Base-by-base conservation (phyloP, 768 basidiomycete genomes). In the Mycena kentingensis region DNA sequence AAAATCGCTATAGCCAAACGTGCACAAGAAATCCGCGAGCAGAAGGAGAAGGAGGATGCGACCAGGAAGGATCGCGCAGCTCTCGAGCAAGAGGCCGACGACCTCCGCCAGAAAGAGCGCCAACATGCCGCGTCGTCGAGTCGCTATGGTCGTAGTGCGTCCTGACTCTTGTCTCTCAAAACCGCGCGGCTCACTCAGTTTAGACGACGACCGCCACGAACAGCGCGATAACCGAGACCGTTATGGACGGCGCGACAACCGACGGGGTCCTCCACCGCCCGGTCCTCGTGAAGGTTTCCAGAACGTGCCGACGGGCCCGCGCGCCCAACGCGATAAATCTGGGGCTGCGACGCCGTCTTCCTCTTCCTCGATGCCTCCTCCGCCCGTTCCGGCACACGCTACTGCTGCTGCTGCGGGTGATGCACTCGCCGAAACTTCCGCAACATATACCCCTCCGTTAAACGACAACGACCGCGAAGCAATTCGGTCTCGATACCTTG, bases 401-500 rank as follows among this genome's bases (percentile, higher is more conserved):
- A 31, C 36, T 35, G 29, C 26, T 38, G 11, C 31, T 51, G 31
- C 43, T 43, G 31, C 46, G 10, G 46, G 56, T 36, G 48, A 49
- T 22, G 34, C 63, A 10, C 60, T 67, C 4, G 54, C 67, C 4
- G 73, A 74, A 13, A 60, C 71, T 13, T 65, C 73, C 3, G 67
- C 70, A 4, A 64, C 73, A 5, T 80, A 75, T 56, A 73, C 72
- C 10, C 78, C 90, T 1, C 82, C 85, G 4, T 89, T 93, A 85
- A 84, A 89, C 1, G 87, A 88, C 43, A 80, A 76, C 42, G 95
- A 96, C 64, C 77, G 96, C 6, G 76, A 77, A 0, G 90, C 88
- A 0, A 87, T 98, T 60, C 87, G 93, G 7, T 91, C 94, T 21
- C 84, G 96, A 31, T 98, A 99, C 68, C 85, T 99, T 27, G 97